These are phyloP conservation scores for Lichtheimia hyalospora DNA, from an alignment of 371 early-diverging fungal species.

Conservation along the genomic window DNA sequence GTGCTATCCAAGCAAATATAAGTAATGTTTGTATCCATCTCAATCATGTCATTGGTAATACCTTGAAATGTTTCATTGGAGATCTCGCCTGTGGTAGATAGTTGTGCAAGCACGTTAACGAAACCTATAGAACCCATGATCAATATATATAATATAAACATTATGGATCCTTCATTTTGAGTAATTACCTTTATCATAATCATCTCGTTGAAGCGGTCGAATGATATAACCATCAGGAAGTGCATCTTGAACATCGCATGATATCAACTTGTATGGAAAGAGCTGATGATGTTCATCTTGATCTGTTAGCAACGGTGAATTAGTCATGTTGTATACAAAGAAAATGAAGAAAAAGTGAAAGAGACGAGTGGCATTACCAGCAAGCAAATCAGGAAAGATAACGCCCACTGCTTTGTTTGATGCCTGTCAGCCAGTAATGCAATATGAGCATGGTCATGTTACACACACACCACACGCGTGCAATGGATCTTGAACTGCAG, in stretches of 20 bases:
- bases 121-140: slow-evolving; percentile 2
- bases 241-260: slow-evolving; percentile 53
- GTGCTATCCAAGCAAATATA: slow-evolving; percentile 36
- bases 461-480: not conserved
- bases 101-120: slow-evolving; percentile 6
- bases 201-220: slow-evolving; percentile 75
- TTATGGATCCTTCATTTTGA: too few relatives aligned
- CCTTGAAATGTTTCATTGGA: slow-evolving; percentile 52
- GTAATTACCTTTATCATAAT: slow-evolving; percentile 60
- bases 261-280: slow-evolving; percentile 70
- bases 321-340: slow-evolving; percentile 8
- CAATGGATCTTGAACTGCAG: too few relatives aligned
- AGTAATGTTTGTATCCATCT: not conserved
- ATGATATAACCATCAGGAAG: slow-evolving; percentile 75
- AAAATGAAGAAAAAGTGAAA: slow-evolving; percentile 3
- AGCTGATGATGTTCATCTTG: slow-evolving; percentile 26
- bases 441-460: not conserved
- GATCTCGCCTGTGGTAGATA: slow-evolving; percentile 9
- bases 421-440: not conserved
- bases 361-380: not conserved
- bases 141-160: not conserved
- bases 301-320: slow-evolving; percentile 2
- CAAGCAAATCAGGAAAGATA: not conserved
- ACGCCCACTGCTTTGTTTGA: slow-evolving; percentile 1
- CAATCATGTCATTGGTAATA: slow-evolving; percentile 13